Evolutionary conservation across 768 basidiomycete species (phyloP).

Genomic region (Asterophora parasitica): DNA sequence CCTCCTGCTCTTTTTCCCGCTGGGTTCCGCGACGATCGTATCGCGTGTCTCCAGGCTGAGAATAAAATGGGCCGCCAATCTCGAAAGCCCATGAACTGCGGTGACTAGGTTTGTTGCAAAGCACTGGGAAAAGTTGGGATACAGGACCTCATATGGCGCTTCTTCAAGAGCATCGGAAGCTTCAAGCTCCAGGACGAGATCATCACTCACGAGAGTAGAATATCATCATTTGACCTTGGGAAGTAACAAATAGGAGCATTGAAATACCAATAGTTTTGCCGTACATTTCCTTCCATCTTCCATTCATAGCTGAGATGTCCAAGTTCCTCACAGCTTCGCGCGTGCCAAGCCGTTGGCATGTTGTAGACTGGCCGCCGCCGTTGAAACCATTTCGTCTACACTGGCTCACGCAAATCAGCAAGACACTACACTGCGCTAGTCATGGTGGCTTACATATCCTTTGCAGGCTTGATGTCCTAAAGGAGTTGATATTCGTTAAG

Average conservation of each 20-base stretch:
- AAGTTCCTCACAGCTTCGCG: constrained; percentile 43
- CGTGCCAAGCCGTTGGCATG: constrained; percentile 40
- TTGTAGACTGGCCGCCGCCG: constrained; percentile 56
- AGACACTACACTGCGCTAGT: not conserved
- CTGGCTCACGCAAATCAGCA: constrained; percentile 29
- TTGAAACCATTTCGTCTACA: constrained; percentile 77
- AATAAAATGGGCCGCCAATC: constrained; percentile 43
- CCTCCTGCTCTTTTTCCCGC: constrained; percentile 48
- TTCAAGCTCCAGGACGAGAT: constrained; percentile 50
- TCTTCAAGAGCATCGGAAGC: too few relatives aligned
- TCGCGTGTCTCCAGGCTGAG: constrained; percentile 35
- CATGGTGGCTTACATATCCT: constrained; percentile 60
- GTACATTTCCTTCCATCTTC: not conserved
- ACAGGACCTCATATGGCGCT: too few relatives aligned
- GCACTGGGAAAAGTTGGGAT: too few relatives aligned
- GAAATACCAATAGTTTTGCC: not conserved
- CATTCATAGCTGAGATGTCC: constrained; percentile 1
- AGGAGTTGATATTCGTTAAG: constrained; percentile 6
- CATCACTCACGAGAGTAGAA: not conserved
- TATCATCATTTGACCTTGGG: not conserved
- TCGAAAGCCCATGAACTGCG: constrained; percentile 49
- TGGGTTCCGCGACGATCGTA: constrained; percentile 31
- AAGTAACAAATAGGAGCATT: not conserved
- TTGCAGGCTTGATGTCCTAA: constrained; percentile 79
- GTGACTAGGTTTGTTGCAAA: constrained; percentile 45